phyloP scores from a whole-genome alignment of 2,329 filamentous ascomycete genomes.

The Shiraia bambusicola region DNA sequence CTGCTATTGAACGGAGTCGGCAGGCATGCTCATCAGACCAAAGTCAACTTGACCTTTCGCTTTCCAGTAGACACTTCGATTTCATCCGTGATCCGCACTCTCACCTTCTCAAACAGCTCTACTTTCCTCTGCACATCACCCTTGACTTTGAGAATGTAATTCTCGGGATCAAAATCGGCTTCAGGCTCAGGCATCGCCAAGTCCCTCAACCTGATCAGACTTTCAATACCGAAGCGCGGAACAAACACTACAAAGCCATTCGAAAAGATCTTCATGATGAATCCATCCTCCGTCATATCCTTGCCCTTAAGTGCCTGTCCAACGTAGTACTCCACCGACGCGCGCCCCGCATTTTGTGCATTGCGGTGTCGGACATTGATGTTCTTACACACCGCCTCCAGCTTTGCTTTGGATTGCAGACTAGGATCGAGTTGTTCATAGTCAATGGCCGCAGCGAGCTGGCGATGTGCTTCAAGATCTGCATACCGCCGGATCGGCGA shows the following conservation, averaged over 20 bases:
- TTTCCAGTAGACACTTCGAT: slow-evolving; percentile 96
- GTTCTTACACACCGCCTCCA: slow-evolving; percentile 95
- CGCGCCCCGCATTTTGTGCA: slow-evolving; percentile 90
- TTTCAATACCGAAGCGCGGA: slow-evolving; percentile 92
- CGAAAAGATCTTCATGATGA: slow-evolving; percentile 95
- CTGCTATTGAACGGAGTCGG: background rate
- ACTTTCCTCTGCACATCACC: slow-evolving; percentile 61
- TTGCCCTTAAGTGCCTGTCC: slow-evolving; percentile 87
- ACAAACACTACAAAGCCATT: slow-evolving; percentile 98
- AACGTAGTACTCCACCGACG: slow-evolving; percentile 96
- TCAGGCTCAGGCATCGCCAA: slow-evolving; percentile 74
- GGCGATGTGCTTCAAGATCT: slow-evolving; percentile 90
- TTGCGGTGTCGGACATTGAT: slow-evolving; percentile 98
- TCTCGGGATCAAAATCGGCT: slow-evolving; percentile 80
- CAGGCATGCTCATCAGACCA: slow-evolving; percentile 38
- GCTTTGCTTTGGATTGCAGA: slow-evolving; percentile 76
- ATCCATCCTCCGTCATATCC: slow-evolving; percentile 80
- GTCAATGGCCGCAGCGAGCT: slow-evolving; percentile 91
- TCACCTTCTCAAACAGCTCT: slow-evolving; percentile 90
- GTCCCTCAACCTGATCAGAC: slow-evolving; percentile 82
- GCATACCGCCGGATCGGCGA: slow-evolving; percentile 96
- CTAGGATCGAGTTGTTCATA: slow-evolving; percentile 85
- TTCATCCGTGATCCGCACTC: slow-evolving; percentile 85
- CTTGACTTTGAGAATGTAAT: slow-evolving; percentile 69
- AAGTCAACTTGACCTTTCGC: slow-evolving; percentile 76